Conservation (phyloP, 129 eudicot species). For the Pseudognaphalium luteoalbum region DNA sequence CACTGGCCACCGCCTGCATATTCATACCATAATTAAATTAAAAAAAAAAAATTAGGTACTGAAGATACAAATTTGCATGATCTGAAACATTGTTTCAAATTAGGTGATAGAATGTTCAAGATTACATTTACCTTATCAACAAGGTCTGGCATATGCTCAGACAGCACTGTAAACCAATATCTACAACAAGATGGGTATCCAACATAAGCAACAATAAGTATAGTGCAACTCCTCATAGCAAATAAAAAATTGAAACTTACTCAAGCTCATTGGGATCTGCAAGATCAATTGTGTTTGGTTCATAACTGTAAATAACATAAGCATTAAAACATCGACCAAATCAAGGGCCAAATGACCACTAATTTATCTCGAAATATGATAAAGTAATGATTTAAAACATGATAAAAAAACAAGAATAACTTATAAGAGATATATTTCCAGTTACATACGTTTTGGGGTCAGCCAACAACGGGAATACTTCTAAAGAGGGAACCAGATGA, state of each 20-base stretch:
- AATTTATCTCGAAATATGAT: slow-evolving; percentile 1
- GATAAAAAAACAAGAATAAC: not conserved
- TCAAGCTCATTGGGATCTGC: slow-evolving; percentile 89
- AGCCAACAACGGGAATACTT: slow-evolving; percentile 86
- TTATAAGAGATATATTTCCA: not conserved
- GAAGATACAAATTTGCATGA: not conserved
- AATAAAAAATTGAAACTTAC: slow-evolving; percentile 46
- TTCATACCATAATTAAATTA: not conserved
- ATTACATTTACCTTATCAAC: slow-evolving; percentile 75
- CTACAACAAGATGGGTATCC: slow-evolving; percentile 40
- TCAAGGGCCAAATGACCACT: slow-evolving; percentile 4
- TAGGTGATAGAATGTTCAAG: not conserved
- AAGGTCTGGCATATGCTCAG: slow-evolving; percentile 88
- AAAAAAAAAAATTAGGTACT: not conserved
- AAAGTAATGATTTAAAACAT: too few species aligned
- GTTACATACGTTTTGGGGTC: slow-evolving; percentile 76
- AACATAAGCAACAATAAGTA: slow-evolving; percentile 12
- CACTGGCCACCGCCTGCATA: slow-evolving; percentile 97
- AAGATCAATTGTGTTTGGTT: slow-evolving; percentile 95
- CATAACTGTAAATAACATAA: slow-evolving; percentile 58
- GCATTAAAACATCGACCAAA: slow-evolving; percentile 19
- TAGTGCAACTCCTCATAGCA: not conserved
- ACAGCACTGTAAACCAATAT: slow-evolving; percentile 93
- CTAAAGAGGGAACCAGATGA: slow-evolving; percentile 88
- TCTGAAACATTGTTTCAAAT: not conserved